These are phyloP conservation scores for Amanita muscaria DNA, from an alignment of 768 basidiomycete species.

Conservation along the genomic window DNA sequence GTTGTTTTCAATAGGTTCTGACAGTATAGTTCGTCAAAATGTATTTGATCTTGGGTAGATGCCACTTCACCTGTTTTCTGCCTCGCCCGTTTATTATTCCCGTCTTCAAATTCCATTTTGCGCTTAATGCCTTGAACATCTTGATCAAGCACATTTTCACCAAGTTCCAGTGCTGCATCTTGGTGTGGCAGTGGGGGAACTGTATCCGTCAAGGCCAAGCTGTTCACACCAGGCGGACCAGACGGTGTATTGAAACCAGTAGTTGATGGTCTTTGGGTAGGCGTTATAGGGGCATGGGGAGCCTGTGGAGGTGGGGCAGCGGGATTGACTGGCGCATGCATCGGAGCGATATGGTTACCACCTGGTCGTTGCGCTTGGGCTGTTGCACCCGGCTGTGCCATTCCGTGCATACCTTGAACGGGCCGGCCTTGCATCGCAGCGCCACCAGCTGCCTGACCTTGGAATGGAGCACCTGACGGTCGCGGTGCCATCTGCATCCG, in stretches of 20 bases:
- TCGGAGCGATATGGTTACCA: slow-evolving; percentile 15
- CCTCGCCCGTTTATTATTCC: slow-evolving; percentile 59
- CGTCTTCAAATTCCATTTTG: slow-evolving; percentile 59
- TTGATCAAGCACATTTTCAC: slow-evolving; percentile 41
- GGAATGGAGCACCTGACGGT: slow-evolving; percentile 25
- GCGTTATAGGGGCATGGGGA: slow-evolving; percentile 20
- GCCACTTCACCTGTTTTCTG: slow-evolving; percentile 53
- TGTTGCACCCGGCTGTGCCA: slow-evolving; percentile 6
- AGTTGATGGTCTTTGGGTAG: slow-evolving; percentile 23
- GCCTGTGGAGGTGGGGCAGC: slow-evolving; percentile 15
- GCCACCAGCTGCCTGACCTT: slow-evolving; percentile 14
- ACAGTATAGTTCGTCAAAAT: slow-evolving; percentile 10
- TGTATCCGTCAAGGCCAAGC: slow-evolving; percentile 11
- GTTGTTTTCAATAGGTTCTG: slow-evolving; percentile 40
- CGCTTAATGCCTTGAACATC: slow-evolving; percentile 64
- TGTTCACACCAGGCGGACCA: not conserved
- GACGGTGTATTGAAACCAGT: slow-evolving; percentile 18
- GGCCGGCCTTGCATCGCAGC: slow-evolving; percentile 19
- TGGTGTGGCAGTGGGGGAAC: slow-evolving; percentile 9
- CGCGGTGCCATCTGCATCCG: slow-evolving; percentile 38
- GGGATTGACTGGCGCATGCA: slow-evolving; percentile 14
- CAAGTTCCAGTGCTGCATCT: slow-evolving; percentile 18
- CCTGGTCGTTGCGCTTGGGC: slow-evolving; percentile 21
- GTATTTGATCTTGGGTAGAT: not conserved
- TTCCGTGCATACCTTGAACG: slow-evolving; percentile 12